Evolutionary conservation across 805 yeast genomes (phyloP), one percentile per base, ranked within the genome.

Genomic region (Peterozyma toletana): DNA sequence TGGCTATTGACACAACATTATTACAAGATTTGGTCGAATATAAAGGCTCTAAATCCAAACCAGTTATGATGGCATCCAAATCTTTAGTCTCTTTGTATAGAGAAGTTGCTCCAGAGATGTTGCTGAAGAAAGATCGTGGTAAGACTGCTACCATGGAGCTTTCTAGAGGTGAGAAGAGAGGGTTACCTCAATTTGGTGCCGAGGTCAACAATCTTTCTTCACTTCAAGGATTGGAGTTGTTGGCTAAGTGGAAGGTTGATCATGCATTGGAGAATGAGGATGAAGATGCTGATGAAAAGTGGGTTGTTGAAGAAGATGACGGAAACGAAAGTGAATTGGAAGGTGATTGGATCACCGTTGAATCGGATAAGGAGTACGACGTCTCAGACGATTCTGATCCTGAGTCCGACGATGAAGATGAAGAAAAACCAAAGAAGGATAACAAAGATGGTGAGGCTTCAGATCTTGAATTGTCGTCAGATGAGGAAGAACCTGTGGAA

Each of bases 61-160:
- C 96, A 11, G 99, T 93, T 29, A 81, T 82, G 69, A 86, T 83
- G 80, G 99, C 98, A 39, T 96, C 99, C 1, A 78, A 95, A 54
- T 78, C 93, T 5, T 73, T 93, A 64, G 78, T 93, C 46, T 68
- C 93, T 0, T 70, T 93, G 43, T 93, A 86, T 64, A 77, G 99
- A 64, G 97, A 90, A 49, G 83, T 90, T 45, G 97, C 96, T 2
- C 99, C 99, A 5, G 96, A 91, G 50, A 86, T 93, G 97, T 75
- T 93, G 54, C 73, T 77, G 43, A 75, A 81, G 53, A 89, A 88
- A 58, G 98, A 93, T 60, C 77, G 99, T 60, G 99, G 99, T 59
- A 91, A 93, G 66, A 68, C 72, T 18, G 98, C 96, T 9, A 73
- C 95, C 14, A 83, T 90, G 78, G 93, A 78, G 46, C 50, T 91